Base-by-base conservation (phyloP, 208 protist genomes). In the Trypanosoma boissoni region DNA sequence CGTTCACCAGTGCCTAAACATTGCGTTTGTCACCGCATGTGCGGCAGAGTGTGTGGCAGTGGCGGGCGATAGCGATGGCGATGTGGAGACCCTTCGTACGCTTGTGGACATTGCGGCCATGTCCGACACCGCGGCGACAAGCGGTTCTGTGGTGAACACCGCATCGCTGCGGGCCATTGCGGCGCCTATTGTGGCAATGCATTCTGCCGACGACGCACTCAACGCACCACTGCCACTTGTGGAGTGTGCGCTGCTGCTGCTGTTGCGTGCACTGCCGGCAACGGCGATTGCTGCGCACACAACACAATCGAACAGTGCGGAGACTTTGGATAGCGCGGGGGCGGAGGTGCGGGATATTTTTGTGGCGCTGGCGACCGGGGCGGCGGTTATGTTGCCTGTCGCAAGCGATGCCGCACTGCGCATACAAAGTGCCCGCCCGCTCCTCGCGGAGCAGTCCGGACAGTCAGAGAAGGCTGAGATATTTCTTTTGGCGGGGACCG, bases 181-280 rank as follows among this genome's bases (percentile, higher is more conserved):
- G 0, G 42, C 21, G 28, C 52, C 24, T 41, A 29, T 71, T 9
- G 4, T 64, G 29, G 20, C 49, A 0, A 59, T 71, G 31, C 39
- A 48, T 5, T 37, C 3, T 46, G 36, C 56, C 27, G 57, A 64
- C 36, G 53, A 51, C 14, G 58, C 55, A 0, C 52, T 76, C 2
- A 59, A 76, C 34, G 52, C 53, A 8, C 64, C 63, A 26, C 54
- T 76, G 18, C 64, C 56, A 1, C 42, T 76, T 26, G 37, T 76
- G 34, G 71, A 76, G 48, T 76, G 71, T 54, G 20, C 54, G 1
- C 46, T 76, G 6, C 48, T 63, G 12, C 37, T 76, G 21, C 21
- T 68, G 20, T 29, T 67, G 18, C 64, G 71, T n/a, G 26, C 54
- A 3, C 48, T 72, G 28, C 54, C 71, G 1, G 62, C 58, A 34